These are phyloP conservation scores for Coleophoma crateriformis DNA, from an alignment of 2,329 filamentous ascomycete species.

Conservation along the genomic window DNA sequence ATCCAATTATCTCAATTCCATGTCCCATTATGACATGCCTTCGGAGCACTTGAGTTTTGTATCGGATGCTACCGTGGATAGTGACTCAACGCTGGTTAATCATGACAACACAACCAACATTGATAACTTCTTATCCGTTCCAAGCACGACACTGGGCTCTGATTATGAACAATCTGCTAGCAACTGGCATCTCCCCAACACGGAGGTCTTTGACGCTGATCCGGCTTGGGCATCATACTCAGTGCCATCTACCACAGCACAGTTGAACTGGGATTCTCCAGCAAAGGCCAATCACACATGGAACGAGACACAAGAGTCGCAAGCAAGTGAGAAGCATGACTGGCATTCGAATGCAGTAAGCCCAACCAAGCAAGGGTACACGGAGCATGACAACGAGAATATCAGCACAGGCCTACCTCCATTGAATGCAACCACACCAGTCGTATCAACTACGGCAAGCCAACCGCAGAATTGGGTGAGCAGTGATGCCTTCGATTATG, in stretches of 20 bases:
- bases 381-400: background rate
- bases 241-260: background rate
- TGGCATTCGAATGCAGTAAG: background rate
- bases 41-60: constrained; percentile 30
- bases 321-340: background rate
- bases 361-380: background rate
- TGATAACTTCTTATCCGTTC: constrained; percentile 11
- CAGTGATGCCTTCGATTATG: background rate
- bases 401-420: background rate
- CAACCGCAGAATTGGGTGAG: background rate
- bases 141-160: background rate
- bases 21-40: constrained; percentile 9
- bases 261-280: background rate
- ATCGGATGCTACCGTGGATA: constrained; percentile 26
- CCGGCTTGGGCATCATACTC: background rate
- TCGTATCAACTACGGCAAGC: background rate
- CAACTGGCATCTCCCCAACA: background rate
- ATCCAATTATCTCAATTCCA: constrained; percentile 7
- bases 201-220: background rate
- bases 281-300: background rate
- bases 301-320: background rate
- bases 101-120: constrained; percentile 9
- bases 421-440: background rate
- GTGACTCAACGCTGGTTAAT: constrained; percentile 24
- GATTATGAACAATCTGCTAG: background rate